phyloP scores from a whole-genome alignment of 208 protist genomes.

The Phytomonas sp. region DNA sequence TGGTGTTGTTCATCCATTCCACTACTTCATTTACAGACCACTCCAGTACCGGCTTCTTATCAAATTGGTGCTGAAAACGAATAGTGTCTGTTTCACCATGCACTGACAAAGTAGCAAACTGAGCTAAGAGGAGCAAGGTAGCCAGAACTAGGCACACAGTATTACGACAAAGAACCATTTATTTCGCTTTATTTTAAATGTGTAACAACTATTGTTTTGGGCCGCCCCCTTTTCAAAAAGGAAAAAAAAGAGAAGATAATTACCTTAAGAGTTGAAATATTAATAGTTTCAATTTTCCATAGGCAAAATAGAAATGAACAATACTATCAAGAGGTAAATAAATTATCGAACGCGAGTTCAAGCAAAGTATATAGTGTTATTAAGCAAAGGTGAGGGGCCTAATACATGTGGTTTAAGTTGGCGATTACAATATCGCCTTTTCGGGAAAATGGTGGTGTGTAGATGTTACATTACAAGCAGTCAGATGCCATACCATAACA shows the following conservation, averaged over 20 bases:
- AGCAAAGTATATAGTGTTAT: not conserved
- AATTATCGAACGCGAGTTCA: not conserved
- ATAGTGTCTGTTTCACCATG: not conserved
- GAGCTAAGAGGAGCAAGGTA: not conserved
- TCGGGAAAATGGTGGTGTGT: not conserved
- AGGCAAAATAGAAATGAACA: not conserved
- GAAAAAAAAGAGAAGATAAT: not conserved
- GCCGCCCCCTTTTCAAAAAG: not conserved
- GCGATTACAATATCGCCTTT: not conserved
- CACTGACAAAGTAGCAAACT: not conserved
- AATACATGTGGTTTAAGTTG: not conserved
- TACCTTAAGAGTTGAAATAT: not conserved
- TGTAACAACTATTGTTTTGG: not conserved
- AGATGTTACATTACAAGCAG: not conserved
- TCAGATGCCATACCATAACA: not conserved
- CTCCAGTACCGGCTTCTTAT: slow-evolving; percentile 14
- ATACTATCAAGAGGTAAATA: not conserved
- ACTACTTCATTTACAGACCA: slow-evolving; percentile 35
- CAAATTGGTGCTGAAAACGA: not conserved
- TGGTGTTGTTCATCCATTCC: slow-evolving; percentile 41
- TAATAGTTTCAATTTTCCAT: not conserved
- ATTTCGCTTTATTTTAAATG: not conserved
- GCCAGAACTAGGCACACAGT: not conserved
- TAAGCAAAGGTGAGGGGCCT: not conserved
- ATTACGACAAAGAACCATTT: not conserved